Evolutionary conservation across 306 rosid species (phyloP).

Genomic region (Glycine tomentella): DNA sequence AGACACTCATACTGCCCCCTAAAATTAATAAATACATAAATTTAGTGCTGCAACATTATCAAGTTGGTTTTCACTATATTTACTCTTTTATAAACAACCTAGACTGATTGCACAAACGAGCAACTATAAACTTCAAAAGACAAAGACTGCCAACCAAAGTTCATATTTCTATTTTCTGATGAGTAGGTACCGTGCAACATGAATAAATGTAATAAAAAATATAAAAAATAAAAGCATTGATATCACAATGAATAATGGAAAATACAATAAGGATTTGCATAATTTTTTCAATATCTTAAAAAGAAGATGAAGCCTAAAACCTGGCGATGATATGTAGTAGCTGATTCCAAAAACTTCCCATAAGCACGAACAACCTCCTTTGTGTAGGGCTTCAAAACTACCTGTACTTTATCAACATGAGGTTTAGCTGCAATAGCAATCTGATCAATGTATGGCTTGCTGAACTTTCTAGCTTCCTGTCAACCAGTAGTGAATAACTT

Average conservation of each 20-base stretch:
- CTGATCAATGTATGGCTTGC: constrained; percentile 92
- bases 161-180: neutral
- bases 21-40: constrained; percentile 14
- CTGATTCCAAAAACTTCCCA: constrained; percentile 81
- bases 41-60: constrained; percentile 1
- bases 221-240: neutral
- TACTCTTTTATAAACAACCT: neutral
- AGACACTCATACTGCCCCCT: constrained; percentile 18
- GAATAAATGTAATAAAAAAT: neutral
- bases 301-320: constrained; percentile 47
- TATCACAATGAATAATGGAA: neutral
- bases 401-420: constrained; percentile 76
- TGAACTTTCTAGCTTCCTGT: constrained; percentile 83
- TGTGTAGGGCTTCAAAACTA: constrained; percentile 77
- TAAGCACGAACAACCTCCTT: constrained; percentile 65
- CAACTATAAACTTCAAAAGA: constrained; percentile 12
- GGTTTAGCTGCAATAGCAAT: constrained; percentile 82
- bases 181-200: constrained; percentile 6
- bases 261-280: constrained; percentile 21
- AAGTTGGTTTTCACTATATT: constrained; percentile 15
- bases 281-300: neutral
- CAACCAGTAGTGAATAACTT: constrained; percentile 43
- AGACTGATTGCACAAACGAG: neutral
- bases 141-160: constrained; percentile 1
- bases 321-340: constrained; percentile 83